A percentile compares a stretch with the other conserved stretches of the same genome.
Conservation (phyloP, 371 early-diverging fungal genomes). For the Nosema muscidifuracis region DNA sequence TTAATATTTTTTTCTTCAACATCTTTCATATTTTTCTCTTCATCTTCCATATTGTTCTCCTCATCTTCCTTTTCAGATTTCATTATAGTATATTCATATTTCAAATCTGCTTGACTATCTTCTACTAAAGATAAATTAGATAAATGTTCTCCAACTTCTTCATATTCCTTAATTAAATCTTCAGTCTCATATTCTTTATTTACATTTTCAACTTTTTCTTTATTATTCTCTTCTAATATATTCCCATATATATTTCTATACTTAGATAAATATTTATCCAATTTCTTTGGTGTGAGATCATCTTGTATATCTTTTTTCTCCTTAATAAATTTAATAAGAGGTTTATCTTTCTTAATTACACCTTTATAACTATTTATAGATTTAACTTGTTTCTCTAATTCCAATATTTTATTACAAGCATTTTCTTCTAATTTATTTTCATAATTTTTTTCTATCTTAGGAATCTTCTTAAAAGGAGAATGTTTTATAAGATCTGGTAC, state of each 20-base stretch:
- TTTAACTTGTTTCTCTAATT: slow-evolving; percentile 15
- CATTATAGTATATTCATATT: not conserved
- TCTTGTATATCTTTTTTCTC: slow-evolving; percentile 21
- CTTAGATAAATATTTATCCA: slow-evolving; percentile 38
- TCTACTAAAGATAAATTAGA: slow-evolving; percentile 1
- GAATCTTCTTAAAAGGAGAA: slow-evolving; percentile 1
- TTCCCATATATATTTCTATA: slow-evolving; percentile 34
- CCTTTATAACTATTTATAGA: not conserved
- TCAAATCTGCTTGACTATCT: not conserved
- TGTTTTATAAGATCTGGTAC: not conserved
- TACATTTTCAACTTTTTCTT: not conserved
- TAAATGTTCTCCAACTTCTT: not conserved
- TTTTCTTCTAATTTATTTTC: not conserved
- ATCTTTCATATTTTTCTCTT: not conserved
- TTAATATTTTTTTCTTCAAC: not conserved
- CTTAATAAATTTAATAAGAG: not conserved
- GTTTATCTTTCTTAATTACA: not conserved
- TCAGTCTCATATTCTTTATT: not conserved
- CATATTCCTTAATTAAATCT: not conserved
- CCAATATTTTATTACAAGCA: slow-evolving; percentile 12
- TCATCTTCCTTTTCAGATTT: not conserved
- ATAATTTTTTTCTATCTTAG: not conserved
- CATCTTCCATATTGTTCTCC: not conserved
- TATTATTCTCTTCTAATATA: not conserved
- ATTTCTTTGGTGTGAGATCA: slow-evolving; percentile 38